phyloP scores from a whole-genome alignment of 495 filamentous ascomycete species.

The Penicillium argentinense region DNA sequence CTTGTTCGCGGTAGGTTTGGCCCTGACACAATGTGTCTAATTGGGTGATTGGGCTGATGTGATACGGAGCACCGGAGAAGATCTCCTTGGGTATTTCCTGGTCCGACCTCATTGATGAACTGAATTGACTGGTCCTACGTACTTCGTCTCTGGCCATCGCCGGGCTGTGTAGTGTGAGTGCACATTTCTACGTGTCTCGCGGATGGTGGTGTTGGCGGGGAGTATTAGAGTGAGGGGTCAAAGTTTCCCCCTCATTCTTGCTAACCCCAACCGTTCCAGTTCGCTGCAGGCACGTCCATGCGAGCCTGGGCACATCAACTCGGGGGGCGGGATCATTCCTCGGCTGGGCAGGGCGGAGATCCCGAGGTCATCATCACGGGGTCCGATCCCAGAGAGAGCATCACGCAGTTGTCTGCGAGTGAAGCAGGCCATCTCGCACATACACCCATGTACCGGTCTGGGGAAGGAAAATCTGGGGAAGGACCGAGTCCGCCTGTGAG shows the following conservation, averaged over 20 bases:
- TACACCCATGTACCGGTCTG: no score
- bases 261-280: not conserved
- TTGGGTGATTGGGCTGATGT: not conserved
- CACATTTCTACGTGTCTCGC: not conserved
- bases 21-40: not conserved
- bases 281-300: not conserved
- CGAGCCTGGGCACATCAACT: not conserved
- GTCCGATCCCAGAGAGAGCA: no score
- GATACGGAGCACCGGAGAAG: not conserved
- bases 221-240: not conserved
- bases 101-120: not conserved
- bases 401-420: no score
- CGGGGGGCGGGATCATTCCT: not conserved
- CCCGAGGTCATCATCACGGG: conserved; percentile 1
- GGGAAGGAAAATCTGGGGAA: no score
- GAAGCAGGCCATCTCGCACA: no score
- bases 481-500: conserved; percentile 7
- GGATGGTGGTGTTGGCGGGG: not conserved
- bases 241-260: not conserved
- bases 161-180: no score
- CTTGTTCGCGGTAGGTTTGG: no score
- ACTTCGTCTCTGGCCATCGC: no score
- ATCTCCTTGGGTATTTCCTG: not conserved
- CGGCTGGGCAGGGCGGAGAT: not conserved
- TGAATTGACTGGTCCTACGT: not conserved